A percentile compares a stretch with the other conserved stretches of the same genome.
These are phyloP conservation scores for Tilletia caries DNA, from an alignment of 1,284 basidiomycete species.

Conservation along the genomic window DNA sequence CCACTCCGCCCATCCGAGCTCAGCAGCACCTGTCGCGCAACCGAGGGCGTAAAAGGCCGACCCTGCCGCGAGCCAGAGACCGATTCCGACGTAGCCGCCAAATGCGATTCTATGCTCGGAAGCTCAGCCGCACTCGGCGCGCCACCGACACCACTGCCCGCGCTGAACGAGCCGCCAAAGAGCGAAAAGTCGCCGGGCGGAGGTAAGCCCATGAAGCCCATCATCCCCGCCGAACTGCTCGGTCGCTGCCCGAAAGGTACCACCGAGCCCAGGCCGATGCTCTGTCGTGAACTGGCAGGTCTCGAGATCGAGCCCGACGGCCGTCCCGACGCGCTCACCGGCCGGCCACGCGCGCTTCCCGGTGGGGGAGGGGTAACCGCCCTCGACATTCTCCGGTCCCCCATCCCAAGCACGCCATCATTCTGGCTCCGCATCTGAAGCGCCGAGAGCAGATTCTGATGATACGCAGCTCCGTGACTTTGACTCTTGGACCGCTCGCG, in stretches of 20 bases:
- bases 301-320: neutral
- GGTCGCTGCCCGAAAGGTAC: conserved; percentile 14
- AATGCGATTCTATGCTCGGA: conserved; percentile 35
- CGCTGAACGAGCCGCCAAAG: neutral
- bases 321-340: conserved; percentile 11
- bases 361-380: conserved; percentile 30
- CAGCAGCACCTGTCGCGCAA: conserved; percentile 18
- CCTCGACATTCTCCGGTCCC: conserved; percentile 25
- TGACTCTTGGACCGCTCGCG: conserved; percentile 18
- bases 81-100: conserved; percentile 23
- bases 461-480: conserved; percentile 26
- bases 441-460: conserved; percentile 37
- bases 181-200: neutral
- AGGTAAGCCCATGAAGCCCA: conserved; percentile 22
- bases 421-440: conserved; percentile 39
- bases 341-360: conserved; percentile 32
- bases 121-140: conserved; percentile 15
- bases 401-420: conserved; percentile 20
- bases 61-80: conserved; percentile 25
- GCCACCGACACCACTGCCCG: conserved; percentile 1
- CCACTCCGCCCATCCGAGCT: conserved; percentile 30
- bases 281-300: conserved; percentile 7
- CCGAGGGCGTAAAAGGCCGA: conserved; percentile 13
- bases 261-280: neutral
- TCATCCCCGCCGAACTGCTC: conserved; percentile 23